phyloP scores from a whole-genome alignment of 164 flowering plant species.

The Protea cynaroides region DNA sequence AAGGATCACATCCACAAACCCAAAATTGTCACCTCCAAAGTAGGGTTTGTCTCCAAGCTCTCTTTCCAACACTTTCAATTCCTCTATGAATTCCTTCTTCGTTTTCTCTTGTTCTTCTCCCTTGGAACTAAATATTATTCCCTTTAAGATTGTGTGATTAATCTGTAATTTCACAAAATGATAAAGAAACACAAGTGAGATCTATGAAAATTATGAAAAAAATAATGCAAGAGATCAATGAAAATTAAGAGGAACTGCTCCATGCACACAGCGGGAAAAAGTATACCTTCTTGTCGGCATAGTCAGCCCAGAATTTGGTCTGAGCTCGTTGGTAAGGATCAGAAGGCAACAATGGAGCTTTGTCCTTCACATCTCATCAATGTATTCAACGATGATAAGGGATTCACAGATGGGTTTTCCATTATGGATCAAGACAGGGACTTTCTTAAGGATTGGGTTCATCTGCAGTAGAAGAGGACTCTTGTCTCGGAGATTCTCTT shows the following conservation, averaged over 20 bases:
- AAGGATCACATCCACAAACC: background rate
- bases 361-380: conserved; percentile 3
- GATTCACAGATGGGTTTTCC: too few species aligned
- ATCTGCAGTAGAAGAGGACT: too few species aligned
- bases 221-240: too few species aligned
- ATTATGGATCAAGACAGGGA: too few species aligned
- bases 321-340: background rate
- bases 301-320: conserved; percentile 1
- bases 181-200: too few species aligned
- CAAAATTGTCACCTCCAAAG: background rate
- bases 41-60: background rate
- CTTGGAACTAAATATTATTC: background rate
- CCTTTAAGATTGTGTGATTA: background rate
- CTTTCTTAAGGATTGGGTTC: too few species aligned
- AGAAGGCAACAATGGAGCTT: background rate
- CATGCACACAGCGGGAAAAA: too few species aligned
- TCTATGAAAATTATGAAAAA: too few species aligned
- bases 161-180: background rate
- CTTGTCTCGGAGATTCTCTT: too few species aligned
- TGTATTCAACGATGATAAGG: conserved; percentile 5
- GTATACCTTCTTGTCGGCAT: background rate
- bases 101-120: conserved; percentile 1
- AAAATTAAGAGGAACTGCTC: too few species aligned
- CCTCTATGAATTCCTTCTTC: background rate
- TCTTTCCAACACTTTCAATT: too few species aligned